phyloP scores from a whole-genome alignment of 2,329 filamentous ascomycete species.

The Aureobasidium sp. region DNA sequence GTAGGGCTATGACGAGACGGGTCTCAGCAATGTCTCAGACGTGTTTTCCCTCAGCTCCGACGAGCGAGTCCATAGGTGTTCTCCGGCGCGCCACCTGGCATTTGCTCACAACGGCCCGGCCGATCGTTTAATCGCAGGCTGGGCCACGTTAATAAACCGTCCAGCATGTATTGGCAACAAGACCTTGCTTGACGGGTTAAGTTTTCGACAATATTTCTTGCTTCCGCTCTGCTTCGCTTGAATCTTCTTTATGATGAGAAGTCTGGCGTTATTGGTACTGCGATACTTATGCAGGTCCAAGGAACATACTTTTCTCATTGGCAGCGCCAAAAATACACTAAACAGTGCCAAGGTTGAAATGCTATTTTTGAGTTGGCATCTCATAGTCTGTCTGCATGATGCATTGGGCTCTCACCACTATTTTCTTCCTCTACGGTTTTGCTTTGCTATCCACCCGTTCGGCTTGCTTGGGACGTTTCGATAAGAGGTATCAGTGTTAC shows the following conservation, averaged over 20 bases:
- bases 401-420: not conserved
- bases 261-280: not conserved
- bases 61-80: not conserved
- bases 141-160: not conserved
- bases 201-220: not conserved
- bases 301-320: not conserved
- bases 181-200: not conserved
- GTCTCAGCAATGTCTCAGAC: slow-evolving; percentile 8
- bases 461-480: not conserved
- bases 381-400: slow-evolving; percentile 10
- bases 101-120: slow-evolving; percentile 9
- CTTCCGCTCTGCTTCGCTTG: not conserved
- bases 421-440: not conserved
- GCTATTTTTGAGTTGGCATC: slow-evolving; percentile 10
- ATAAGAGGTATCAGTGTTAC: not conserved
- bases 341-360: not conserved
- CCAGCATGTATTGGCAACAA: not conserved
- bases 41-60: not conserved
- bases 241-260: not conserved
- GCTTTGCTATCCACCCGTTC: not conserved
- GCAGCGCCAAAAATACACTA: not conserved
- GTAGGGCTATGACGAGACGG: slow-evolving; percentile 7
- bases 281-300: slow-evolving; percentile 9
- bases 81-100: not conserved
- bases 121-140: slow-evolving; percentile 2